phyloP scores from a whole-genome alignment of 768 basidiomycete species.

The Boletus rubescentipes region DNA sequence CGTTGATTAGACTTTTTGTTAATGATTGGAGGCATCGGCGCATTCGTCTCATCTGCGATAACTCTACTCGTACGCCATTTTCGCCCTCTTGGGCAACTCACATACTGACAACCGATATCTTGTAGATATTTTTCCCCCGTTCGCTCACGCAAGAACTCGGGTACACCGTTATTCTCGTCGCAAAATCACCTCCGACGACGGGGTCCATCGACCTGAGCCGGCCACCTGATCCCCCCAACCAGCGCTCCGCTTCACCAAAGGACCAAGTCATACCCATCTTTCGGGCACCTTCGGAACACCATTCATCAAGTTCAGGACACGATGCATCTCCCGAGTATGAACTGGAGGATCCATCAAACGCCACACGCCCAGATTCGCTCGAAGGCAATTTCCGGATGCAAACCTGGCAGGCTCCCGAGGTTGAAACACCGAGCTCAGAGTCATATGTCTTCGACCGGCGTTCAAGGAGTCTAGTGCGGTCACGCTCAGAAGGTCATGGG shows the following conservation, averaged over 20 bases:
- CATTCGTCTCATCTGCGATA: slow-evolving; percentile 76
- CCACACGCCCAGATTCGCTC: slow-evolving; percentile 12
- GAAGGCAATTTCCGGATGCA: slow-evolving; percentile 28
- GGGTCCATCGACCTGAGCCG: slow-evolving; percentile 23
- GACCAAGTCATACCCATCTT: slow-evolving; percentile 24
- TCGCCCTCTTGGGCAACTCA: neutral
- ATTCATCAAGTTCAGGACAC: slow-evolving; percentile 25
- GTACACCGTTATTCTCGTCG: slow-evolving; percentile 42
- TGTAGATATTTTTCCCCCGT: slow-evolving; percentile 76
- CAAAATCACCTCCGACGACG: slow-evolving; percentile 30
- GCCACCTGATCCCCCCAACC: slow-evolving; percentile 1
- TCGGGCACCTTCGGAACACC: slow-evolving; percentile 15
- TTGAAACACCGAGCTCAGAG: slow-evolving; percentile 15
- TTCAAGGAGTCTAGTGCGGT: slow-evolving; percentile 28
- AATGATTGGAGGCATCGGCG: slow-evolving; percentile 71
- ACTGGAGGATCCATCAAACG: slow-evolving; percentile 28
- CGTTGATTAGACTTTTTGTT: slow-evolving; percentile 56
- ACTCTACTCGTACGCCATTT: slow-evolving; percentile 63
- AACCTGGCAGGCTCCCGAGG: slow-evolving; percentile 17
- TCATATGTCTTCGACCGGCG: slow-evolving; percentile 29
- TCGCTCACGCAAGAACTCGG: slow-evolving; percentile 65
- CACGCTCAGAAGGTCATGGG: slow-evolving; percentile 30
- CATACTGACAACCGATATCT: neutral
- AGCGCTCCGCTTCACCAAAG: slow-evolving; percentile 23
- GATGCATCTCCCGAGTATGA: slow-evolving; percentile 43